A percentile compares a stretch with the other conserved stretches of the same genome.
Evolutionary conservation across 2,329 filamentous ascomycete genomes (phyloP).

Genomic region (Fusarium sp.): DNA sequence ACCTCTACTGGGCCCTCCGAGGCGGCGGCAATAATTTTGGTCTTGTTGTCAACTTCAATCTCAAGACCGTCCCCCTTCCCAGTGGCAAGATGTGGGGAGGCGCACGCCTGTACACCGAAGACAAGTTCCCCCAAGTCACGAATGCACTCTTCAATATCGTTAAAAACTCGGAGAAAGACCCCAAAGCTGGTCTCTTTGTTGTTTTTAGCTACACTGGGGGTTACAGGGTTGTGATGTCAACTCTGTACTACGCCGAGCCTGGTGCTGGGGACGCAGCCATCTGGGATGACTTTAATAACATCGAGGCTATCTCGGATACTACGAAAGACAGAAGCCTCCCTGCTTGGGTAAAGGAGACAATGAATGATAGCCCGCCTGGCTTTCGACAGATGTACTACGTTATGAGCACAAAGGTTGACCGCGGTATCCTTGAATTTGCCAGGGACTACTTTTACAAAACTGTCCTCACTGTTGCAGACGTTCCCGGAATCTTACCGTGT

Average conservation of each 20-base stretch:
- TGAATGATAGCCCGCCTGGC: constrained; percentile 13
- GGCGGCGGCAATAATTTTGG: constrained; percentile 53
- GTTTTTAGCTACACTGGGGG: constrained; percentile 3
- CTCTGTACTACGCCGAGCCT: constrained; percentile 56
- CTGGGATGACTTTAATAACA: constrained; percentile 53
- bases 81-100: constrained; percentile 44
- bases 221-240: constrained; percentile 28
- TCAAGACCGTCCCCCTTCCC: constrained; percentile 21
- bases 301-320: constrained; percentile 39
- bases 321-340: constrained; percentile 1
- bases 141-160: constrained; percentile 50
- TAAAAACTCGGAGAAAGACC: constrained; percentile 18
- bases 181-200: constrained; percentile 25
- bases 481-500: constrained; percentile 47
- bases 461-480: constrained; percentile 37
- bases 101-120: constrained; percentile 49
- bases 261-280: constrained; percentile 52
- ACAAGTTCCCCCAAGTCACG: constrained; percentile 48
- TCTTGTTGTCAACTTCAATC: constrained; percentile 32
- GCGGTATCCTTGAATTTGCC: constrained; percentile 3
- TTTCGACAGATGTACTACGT: constrained; percentile 23
- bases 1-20: constrained; percentile 60
- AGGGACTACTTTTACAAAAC: constrained; percentile 39
- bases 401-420: constrained; percentile 27
- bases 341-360: constrained; percentile 7